Percentiles rank a stretch among this genome's conserved stretches.
phyloP scores from a whole-genome alignment of 306 rosid species.

The Lithocarpus polystachyus region DNA sequence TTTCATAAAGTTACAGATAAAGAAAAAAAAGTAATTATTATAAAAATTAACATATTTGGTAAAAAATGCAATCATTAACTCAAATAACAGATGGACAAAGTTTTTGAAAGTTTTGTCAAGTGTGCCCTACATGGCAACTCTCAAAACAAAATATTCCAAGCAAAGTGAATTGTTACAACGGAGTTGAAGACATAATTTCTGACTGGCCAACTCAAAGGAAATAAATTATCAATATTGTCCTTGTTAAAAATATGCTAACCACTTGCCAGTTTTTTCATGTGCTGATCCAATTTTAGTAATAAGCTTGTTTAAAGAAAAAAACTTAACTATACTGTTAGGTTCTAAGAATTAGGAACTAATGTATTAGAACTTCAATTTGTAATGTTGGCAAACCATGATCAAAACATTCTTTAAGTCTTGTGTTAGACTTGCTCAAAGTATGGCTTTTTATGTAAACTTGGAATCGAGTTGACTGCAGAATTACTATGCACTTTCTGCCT shows the following conservation, averaged over 20 bases:
- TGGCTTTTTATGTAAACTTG: too few species aligned
- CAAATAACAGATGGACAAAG: background rate
- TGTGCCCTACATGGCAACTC: background rate
- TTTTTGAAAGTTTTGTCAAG: background rate
- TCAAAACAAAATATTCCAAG: background rate
- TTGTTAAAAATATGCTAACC: background rate
- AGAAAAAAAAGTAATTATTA: background rate
- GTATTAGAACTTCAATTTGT: too few species aligned
- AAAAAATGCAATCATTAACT: background rate
- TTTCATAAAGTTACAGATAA: background rate
- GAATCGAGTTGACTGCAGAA: too few species aligned
- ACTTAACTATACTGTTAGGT: slow-evolving; percentile 14
- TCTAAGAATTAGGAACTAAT: too few species aligned
- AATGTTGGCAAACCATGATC: too few species aligned
- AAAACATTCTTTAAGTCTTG: too few species aligned
- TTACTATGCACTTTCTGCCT: too few species aligned
- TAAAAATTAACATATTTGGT: background rate
- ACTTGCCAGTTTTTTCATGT: background rate
- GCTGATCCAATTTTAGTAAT: background rate
- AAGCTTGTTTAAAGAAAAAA: background rate
- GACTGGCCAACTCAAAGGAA: background rate
- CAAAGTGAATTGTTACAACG: background rate
- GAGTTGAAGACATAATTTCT: background rate
- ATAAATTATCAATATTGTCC: background rate
- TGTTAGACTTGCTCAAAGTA: too few species aligned